Percentiles rank a stretch among this genome's conserved stretches.
phyloP scores from a whole-genome alignment of 2,329 filamentous ascomycete species.

The Clarireedia homoeocarpa region DNA sequence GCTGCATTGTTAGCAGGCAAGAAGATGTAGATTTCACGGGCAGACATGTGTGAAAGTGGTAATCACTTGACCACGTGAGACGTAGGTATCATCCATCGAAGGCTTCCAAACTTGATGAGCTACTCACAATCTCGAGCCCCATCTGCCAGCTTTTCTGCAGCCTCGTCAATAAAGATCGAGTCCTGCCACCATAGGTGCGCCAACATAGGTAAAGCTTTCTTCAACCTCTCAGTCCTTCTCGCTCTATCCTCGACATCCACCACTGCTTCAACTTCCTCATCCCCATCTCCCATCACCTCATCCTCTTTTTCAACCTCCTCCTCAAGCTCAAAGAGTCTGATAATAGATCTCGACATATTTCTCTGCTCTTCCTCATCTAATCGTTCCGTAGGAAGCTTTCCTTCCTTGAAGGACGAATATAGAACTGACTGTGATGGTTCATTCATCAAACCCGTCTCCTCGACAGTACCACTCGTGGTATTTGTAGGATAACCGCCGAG shows the following conservation, averaged over 20 bases:
- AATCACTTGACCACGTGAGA: slow-evolving; percentile 4
- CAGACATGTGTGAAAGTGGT: neutral
- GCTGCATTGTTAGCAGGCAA: slow-evolving; percentile 13
- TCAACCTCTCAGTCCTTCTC: slow-evolving; percentile 24
- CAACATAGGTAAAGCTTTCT: slow-evolving; percentile 15
- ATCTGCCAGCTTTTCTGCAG: slow-evolving; percentile 46
- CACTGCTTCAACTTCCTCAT: slow-evolving; percentile 18
- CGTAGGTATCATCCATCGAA: neutral
- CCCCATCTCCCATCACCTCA: slow-evolving; percentile 11
- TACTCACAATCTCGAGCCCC: slow-evolving; percentile 47
- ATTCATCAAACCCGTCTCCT: neutral
- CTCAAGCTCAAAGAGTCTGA: slow-evolving; percentile 17
- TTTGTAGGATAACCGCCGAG: neutral
- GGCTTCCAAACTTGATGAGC: neutral
- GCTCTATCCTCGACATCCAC: slow-evolving; percentile 25
- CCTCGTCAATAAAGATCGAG: slow-evolving; percentile 36
- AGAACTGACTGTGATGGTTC: neutral
- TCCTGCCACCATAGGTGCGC: slow-evolving; percentile 35
- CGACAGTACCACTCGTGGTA: neutral
- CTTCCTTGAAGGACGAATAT: neutral
- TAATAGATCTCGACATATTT: slow-evolving; percentile 15
- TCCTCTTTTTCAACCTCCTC: slow-evolving; percentile 8
- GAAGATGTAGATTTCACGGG: neutral
- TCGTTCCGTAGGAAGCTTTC: neutral
- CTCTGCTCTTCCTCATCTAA: slow-evolving; percentile 12